Evolutionary conservation across 108 stramenopile species (phyloP), one percentile per base, ranked within the genome.

Genomic region (Skeletonema marinoi): DNA sequence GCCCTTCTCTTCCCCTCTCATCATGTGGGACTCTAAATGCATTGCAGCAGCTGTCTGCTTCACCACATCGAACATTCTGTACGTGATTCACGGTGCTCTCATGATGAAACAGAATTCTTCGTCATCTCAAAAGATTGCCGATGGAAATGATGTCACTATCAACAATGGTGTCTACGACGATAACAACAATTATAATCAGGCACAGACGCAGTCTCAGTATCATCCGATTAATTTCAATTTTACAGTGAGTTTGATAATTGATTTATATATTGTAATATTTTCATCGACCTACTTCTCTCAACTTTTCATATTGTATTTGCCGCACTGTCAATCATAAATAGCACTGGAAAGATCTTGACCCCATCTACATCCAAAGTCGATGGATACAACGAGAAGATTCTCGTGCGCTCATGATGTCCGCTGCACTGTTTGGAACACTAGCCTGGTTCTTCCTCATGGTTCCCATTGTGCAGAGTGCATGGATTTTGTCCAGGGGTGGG

Each of bases 361-460:
- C 91, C 9, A 69, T 56, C 17, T 90, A 91, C 65, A 70, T 94
- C 6, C 54, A 86, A 71, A 30, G 66, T 16, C 77, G 85, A 69
- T 94, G 91, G 91, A 41, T 16, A 14, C 19, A 46, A 39, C 61
- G 50, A 48, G 69, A 70, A 46, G 6, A 31, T 4, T 32, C 60
- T 21, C n/a, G 78, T 33, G 66, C 61, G 31, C 6, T 74, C 5
- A 46, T 74, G 68, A 74, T 68, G 36, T 46, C 72, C 31, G 80
- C 80, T 11, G 73, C 62, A 48, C 83, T 67, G 17, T 89, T 42
- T 81, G 89, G 71, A 54, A 73, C 54, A 11, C 13, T 91, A 58
- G 89, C 91, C 2, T 92, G 88, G 91, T 84, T 92, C 66, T 84
- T 81, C 41, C 74, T 94, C 56, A 67, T 79, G 0, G 82, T 85